A percentile compares a stretch with the other conserved stretches of the same genome.
phyloP scores from a whole-genome alignment of 257 asterid genomes.

The Nicotiana tabacum region DNA sequence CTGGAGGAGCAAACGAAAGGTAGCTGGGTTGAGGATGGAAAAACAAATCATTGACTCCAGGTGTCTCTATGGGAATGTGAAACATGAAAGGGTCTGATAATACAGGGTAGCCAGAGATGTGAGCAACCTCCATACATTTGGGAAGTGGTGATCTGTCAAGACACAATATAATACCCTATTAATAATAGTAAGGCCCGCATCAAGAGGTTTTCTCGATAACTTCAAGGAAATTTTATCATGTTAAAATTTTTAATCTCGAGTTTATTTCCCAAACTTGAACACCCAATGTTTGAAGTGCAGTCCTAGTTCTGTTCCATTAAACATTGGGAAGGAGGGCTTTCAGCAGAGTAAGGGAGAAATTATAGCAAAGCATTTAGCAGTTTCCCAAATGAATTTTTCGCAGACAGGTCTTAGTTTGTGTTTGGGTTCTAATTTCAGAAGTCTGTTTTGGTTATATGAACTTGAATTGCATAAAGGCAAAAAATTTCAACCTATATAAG shows the following conservation, averaged over 20 bases:
- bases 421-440: neutral
- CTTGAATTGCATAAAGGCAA: neutral
- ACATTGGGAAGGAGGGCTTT: neutral
- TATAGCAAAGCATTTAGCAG: neutral
- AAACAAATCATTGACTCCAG: conserved; percentile 42
- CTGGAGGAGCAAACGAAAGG: conserved; percentile 89
- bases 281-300: neutral
- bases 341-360: neutral
- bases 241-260: neutral
- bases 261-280: neutral
- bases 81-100: conserved; percentile 53
- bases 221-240: neutral
- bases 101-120: conserved; percentile 60
- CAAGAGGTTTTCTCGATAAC: neutral
- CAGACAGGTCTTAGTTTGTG: neutral
- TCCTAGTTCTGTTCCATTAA: neutral
- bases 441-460: neutral
- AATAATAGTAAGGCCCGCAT: neutral
- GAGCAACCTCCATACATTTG: conserved; percentile 45
- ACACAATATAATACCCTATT: conserved; percentile 10
- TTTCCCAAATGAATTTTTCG: neutral
- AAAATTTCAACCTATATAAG: neutral
- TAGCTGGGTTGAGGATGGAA: conserved; percentile 40
- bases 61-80: conserved; percentile 44
- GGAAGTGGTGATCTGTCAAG: conserved; percentile 67